Base-by-base conservation (phyloP, 2,329 filamentous ascomycete species). In the Paradendryphiella salina region DNA sequence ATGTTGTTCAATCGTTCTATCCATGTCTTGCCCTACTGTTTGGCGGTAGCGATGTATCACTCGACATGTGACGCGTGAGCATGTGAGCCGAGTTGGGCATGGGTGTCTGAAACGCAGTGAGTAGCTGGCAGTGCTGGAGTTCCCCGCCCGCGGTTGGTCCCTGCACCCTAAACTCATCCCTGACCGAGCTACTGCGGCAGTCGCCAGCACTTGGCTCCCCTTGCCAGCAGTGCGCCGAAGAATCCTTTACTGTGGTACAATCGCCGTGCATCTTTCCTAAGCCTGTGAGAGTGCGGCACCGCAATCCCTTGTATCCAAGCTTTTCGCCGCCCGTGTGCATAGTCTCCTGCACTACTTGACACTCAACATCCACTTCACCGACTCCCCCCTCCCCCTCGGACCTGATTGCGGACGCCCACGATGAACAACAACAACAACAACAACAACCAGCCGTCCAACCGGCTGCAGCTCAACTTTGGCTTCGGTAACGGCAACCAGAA, bases 401-500 rank as follows among this genome's bases (percentile, higher is more conserved):
- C 39, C 36, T 29, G 41, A 56, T 58, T 61, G 54, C 57, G 50
- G 50, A 50, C 46, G 20, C 34, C 45, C 67, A 60, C 49, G 18
- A 73, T 72, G 69, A 72, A 66, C 61, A 71, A 69, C 58, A 63
- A 72, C n/a, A n/a, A n/a, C 46, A 69, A 73, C 63, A 72, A 67
- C 60, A 71, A 69, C 57, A 63, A 72, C 44, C 70, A 73, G 64
- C 68, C 67, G 57, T 60, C 62, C 38, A 79, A 79, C 59, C 76
- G 77, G 52, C 75, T 80, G 56, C 77, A 80, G 58, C 75, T 80
- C 58, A 79, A 79, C 72, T 80, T 80, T 69, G 76, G 76, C 71
- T 78, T 78, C 66, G 64, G 67, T 42, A 63, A 61, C 46, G 63
- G 57, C 50, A 69, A 68, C 40, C 69, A 72, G 58, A 71, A 70